A percentile compares a stretch with the other conserved stretches of the same genome.
These are phyloP conservation scores for Crinitomyces ghanaensis DNA, from an alignment of 805 yeast genomes.

Conservation along the genomic window DNA sequence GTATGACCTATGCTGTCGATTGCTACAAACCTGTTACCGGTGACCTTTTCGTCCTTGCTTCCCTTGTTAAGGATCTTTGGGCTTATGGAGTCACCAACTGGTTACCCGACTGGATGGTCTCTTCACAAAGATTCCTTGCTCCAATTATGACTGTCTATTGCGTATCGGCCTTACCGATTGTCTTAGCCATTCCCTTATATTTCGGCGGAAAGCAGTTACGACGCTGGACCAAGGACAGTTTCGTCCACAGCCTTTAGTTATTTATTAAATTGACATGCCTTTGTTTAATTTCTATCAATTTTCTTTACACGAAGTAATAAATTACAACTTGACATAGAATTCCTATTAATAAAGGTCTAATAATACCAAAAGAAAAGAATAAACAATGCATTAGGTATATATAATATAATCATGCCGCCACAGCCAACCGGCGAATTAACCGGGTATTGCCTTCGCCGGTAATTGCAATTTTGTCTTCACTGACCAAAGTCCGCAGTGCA, in stretches of 20 bases:
- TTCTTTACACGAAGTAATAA: too few relatives aligned
- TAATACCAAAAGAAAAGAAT: too few relatives aligned
- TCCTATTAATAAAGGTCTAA: too few relatives aligned
- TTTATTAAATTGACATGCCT: not conserved
- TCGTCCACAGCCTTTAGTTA: constrained; percentile 5
- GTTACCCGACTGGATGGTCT: constrained; percentile 4
- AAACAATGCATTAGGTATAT: too few relatives aligned
- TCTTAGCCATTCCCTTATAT: constrained; percentile 6
- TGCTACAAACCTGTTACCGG: constrained; percentile 7
- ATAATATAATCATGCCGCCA: too few relatives aligned
- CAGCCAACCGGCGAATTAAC: constrained; percentile 32
- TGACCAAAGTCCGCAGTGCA: constrained; percentile 52
- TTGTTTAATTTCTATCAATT: too few relatives aligned
- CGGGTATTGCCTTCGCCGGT: constrained; percentile 65
- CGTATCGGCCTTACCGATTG: constrained; percentile 1
- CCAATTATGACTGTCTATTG: constrained; percentile 5
- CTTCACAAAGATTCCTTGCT: constrained; percentile 1
- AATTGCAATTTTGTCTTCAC: constrained; percentile 57
- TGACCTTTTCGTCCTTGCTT: constrained; percentile 6
- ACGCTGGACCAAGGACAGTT: constrained; percentile 5
- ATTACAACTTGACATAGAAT: too few relatives aligned
- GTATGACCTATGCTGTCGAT: constrained; percentile 7
- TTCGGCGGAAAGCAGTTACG: constrained; percentile 6
- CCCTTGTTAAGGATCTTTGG: constrained; percentile 6
- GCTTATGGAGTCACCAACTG: constrained; percentile 7